Conservation (phyloP, 1,284 basidiomycete species). For the Boletus sp. region DNA sequence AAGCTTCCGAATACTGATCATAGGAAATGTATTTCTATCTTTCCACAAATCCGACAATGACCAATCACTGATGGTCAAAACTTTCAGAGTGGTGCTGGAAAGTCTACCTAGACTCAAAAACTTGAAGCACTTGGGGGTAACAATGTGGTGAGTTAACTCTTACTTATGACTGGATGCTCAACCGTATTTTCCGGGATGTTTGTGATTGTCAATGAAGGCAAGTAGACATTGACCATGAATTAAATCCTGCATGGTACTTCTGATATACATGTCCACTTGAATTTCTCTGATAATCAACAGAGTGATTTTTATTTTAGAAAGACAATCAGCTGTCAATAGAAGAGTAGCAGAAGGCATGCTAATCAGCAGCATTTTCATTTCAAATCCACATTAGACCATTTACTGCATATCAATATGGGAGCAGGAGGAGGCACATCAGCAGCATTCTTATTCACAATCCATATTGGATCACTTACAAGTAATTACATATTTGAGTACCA, state of each 20-base stretch:
- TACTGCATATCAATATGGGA: neutral
- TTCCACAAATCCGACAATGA: neutral
- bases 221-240: no score
- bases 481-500: neutral
- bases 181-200: no score
- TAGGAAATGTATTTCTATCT: neutral
- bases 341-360: neutral
- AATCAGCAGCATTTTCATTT: neutral
- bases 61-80: neutral
- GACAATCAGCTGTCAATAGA: neutral
- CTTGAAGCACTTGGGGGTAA: neutral
- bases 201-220: no score
- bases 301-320: no score
- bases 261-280: no score
- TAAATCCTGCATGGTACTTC: no score
- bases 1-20: neutral
- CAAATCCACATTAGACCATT: neutral
- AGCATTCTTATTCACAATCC: no score
- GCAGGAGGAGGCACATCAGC: no score
- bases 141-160: no score
- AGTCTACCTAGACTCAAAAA: neutral
- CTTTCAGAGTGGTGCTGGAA: neutral
- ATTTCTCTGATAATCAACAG: no score
- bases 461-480: neutral
- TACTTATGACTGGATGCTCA: no score